Base-by-base conservation (phyloP, 139 green algal genomes). In the Tetraselmis striata region DNA sequence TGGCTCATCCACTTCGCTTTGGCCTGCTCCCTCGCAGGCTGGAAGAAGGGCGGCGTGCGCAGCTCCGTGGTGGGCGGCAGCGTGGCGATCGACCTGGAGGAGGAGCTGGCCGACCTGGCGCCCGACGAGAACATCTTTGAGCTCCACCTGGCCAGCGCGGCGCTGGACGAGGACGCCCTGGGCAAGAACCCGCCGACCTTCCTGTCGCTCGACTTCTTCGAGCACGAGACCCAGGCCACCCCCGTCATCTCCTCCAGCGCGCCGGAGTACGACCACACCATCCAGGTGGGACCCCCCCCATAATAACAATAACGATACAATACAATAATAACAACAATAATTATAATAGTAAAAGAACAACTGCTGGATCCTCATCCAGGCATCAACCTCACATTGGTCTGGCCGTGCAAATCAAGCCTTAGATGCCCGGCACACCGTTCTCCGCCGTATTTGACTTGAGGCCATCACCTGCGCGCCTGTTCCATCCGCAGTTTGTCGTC, bases 151-250 rank as follows among this genome's bases (percentile, higher is more conserved):
- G 84, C 79, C 23, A 84, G 76, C 23, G 81, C 58, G 27, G n/a
- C 27, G 22, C 2, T 79, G 79, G 77, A 88, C 79, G 84, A 90
- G 83, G 84, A 90, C 76, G 76, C 74, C 0, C 59, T 88, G 30
- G 84, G 87, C 83, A 88, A 86, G 84, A 85, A 90, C 74, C 84
- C 84, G 24, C 81, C 81, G 32, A 85, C 84, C 1, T 90, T 90
- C 83, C 86, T 88, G 83, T 88, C 84, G 79, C 84, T 87, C 28
- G 87, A 90, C 84, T 90, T 90, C 83, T 90, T 87, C 84, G 85
- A 88, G 87, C 87, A 90, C 79, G 87, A 90, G 59, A 87, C 83
- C n/a, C 87, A 90, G 79, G 84, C 87, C 29, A 90, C 87, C 24
- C 84, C 84, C 28, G 81, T 83, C 18, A 11, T 80, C 25, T n/a